phyloP scores from a whole-genome alignment of 108 stramenopile genomes.

The Fragilaria radians region DNA sequence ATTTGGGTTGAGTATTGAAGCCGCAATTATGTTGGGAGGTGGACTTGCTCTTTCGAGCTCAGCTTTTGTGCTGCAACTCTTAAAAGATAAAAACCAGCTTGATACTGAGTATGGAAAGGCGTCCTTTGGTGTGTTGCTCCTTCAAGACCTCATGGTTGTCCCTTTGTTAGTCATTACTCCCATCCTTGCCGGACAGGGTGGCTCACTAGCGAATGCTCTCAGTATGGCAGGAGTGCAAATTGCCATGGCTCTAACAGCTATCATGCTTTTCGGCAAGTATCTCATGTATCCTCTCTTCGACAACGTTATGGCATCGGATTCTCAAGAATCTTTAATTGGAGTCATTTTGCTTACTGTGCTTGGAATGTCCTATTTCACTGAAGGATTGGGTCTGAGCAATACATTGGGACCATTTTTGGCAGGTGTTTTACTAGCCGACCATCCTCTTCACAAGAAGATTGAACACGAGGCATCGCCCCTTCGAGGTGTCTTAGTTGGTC shows the following conservation, averaged over 20 bases:
- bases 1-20: constrained; percentile 53
- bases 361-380: constrained; percentile 86
- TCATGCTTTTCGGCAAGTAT: constrained; percentile 70
- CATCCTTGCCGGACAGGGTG: constrained; percentile 63
- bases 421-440: constrained; percentile 84
- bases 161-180: constrained; percentile 89
- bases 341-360: constrained; percentile 77
- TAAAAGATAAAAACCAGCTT: constrained; percentile 83
- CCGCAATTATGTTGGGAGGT: constrained; percentile 80
- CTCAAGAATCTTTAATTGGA: constrained; percentile 89
- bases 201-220: constrained; percentile 56
- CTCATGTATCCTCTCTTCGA: constrained; percentile 74
- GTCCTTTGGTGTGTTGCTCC: constrained; percentile 87
- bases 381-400: constrained; percentile 88
- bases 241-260: constrained; percentile 57
- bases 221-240: constrained; percentile 71
- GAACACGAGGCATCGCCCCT: constrained; percentile 87
- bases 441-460: constrained; percentile 72
- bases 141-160: constrained; percentile 91
- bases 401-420: constrained; percentile 92
- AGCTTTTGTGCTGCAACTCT: constrained; percentile 91
- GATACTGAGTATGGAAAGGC: constrained; percentile 78
- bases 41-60: constrained; percentile 83
- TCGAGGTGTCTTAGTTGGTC: constrained; percentile 86
- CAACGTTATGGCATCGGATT: constrained; percentile 52